Conservation (phyloP, 352 stramenopile genomes). For the Pythium vanterpoolii region DNA sequence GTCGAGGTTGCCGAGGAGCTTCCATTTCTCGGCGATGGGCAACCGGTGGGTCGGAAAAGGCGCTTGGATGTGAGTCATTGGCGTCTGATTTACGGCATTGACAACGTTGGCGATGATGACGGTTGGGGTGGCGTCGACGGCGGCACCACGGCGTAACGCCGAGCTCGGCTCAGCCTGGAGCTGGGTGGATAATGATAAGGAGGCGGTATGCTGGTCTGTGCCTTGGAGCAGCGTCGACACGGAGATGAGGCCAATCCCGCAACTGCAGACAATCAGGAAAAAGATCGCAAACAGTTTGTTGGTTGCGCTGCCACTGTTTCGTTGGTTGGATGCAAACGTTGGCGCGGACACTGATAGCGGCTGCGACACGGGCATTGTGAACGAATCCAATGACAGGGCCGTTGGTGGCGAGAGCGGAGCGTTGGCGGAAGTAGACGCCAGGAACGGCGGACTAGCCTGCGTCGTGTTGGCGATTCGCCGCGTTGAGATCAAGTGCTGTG, state of each 20-base stretch:
- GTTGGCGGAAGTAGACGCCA: neutral
- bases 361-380: neutral
- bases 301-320: slow-evolving; percentile 2
- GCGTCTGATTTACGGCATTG: neutral
- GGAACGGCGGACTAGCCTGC: neutral
- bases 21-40: slow-evolving; percentile 16
- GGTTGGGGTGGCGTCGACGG: neutral
- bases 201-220: neutral
- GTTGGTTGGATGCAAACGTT: slow-evolving; percentile 5
- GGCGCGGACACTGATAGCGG: neutral
- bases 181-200: slow-evolving; percentile 11
- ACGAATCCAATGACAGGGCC: neutral
- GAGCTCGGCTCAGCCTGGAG: neutral
- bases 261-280: slow-evolving; percentile 49
- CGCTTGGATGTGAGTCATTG: neutral
- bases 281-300: slow-evolving; percentile 28
- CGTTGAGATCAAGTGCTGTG: slow-evolving; percentile 1
- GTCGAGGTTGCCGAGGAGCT: slow-evolving; percentile 23
- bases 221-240: slow-evolving; percentile 56
- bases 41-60: neutral
- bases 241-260: slow-evolving; percentile 46
- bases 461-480: slow-evolving; percentile 9
- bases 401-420: slow-evolving; percentile 4
- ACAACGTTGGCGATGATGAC: slow-evolving; percentile 1
- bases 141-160: slow-evolving; percentile 3